phyloP scores from a whole-genome alignment of 352 stramenopile species.

The Phytophthora hybrid region DNA sequence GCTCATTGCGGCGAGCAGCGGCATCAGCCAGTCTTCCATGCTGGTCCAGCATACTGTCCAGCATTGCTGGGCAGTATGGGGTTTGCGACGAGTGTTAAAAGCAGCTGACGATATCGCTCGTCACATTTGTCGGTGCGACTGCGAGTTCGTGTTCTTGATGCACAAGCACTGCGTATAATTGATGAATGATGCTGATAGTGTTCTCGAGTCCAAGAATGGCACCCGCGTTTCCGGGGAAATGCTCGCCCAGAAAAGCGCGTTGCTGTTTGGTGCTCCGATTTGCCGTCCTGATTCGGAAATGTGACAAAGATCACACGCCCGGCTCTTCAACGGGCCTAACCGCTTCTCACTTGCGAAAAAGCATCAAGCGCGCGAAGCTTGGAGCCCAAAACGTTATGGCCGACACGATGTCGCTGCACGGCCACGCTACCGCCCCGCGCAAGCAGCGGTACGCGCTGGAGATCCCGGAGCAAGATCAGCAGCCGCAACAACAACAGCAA shows the following conservation, averaged over 20 bases:
- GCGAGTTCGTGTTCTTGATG: too few species aligned
- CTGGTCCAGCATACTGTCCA: too few species aligned
- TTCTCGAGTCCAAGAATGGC: too few species aligned
- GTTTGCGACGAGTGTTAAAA: not conserved
- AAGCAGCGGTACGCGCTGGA: constrained; percentile 46
- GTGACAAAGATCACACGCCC: constrained; percentile 35
- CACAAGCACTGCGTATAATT: not conserved
- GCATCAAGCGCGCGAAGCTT: not conserved
- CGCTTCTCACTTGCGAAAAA: constrained; percentile 38
- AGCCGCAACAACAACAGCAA: too few species aligned
- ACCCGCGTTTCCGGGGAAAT: not conserved
- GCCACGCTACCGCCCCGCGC: constrained; percentile 39
- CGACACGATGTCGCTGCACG: constrained; percentile 29
- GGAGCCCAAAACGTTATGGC: constrained; percentile 10
- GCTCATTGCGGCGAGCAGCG: not conserved
- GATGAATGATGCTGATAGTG: not conserved
- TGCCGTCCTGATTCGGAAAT: constrained; percentile 14
- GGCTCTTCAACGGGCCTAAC: constrained; percentile 6
- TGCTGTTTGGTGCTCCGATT: not conserved
- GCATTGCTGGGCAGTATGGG: too few species aligned
- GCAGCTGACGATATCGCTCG: not conserved
- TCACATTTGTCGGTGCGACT: not conserved
- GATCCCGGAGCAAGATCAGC: constrained; percentile 5
- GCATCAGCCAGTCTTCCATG: too few species aligned
- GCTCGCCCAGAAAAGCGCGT: not conserved